Conservation (phyloP, 768 basidiomycete genomes). For the Boletellus ananas region DNA sequence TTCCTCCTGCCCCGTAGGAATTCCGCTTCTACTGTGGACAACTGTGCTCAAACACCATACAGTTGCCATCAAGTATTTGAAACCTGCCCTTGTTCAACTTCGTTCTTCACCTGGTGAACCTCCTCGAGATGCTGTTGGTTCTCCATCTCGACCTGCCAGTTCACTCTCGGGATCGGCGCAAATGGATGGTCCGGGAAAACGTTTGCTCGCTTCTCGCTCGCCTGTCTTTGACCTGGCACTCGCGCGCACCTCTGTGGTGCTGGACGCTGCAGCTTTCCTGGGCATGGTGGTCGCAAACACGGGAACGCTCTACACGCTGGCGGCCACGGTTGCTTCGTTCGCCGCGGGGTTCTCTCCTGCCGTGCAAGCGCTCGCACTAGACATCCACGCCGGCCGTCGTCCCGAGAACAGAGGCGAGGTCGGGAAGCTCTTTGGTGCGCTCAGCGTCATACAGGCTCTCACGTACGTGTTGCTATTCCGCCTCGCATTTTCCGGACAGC, state of each 20-base stretch:
- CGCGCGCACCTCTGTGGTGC: constrained; percentile 54
- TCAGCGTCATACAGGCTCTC: constrained; percentile 71
- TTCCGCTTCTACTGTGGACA: neutral
- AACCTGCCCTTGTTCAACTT: constrained; percentile 34
- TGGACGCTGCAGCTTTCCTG: constrained; percentile 53
- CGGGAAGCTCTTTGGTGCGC: constrained; percentile 75
- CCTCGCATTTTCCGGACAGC: no score
- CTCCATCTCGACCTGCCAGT: constrained; percentile 2
- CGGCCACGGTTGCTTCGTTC: constrained; percentile 50
- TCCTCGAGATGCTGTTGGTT: neutral
- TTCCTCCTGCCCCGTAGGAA: constrained; percentile 57
- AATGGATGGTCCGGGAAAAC: constrained; percentile 2
- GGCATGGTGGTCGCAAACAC: constrained; percentile 47
- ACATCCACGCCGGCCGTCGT: constrained; percentile 52
- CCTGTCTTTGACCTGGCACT: constrained; percentile 66
- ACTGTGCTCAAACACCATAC: neutral
- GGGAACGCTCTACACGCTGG: constrained; percentile 48
- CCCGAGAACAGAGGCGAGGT: constrained; percentile 47
- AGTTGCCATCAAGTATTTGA: constrained; percentile 57
- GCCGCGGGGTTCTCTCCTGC: constrained; percentile 65
- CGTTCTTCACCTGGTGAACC: constrained; percentile 18
- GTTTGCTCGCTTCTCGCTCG: constrained; percentile 31
- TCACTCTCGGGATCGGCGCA: neutral
- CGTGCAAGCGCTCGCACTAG: constrained; percentile 65
- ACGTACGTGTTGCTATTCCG: constrained; percentile 37